A percentile compares a stretch with the other conserved stretches of the same genome.
Conservation (phyloP, 2,329 filamentous ascomycete genomes). For the Harringtonia aguacate region DNA sequence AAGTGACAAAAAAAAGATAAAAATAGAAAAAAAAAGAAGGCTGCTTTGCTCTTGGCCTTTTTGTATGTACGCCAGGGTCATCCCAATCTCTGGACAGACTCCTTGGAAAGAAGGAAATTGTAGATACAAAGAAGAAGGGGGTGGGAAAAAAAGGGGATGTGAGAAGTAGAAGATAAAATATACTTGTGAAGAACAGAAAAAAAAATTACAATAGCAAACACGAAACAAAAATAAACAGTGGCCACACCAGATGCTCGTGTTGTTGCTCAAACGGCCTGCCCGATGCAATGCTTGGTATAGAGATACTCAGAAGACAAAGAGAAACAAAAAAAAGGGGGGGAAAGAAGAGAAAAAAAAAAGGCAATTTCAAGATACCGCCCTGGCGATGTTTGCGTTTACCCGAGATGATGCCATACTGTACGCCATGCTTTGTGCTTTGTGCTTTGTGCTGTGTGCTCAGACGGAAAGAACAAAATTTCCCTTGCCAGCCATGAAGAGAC, state of each 20-base stretch:
- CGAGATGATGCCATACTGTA: slow-evolving; percentile 8
- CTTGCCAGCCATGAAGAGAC: slow-evolving; percentile 78
- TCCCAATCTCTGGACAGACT: too few relatives aligned
- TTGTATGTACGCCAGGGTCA: too few relatives aligned
- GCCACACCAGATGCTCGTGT: too few relatives aligned
- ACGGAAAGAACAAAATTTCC: slow-evolving; percentile 71
- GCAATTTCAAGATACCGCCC: not conserved
- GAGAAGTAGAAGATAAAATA: not conserved
- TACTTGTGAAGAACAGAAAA: too few relatives aligned
- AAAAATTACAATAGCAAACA: too few relatives aligned
- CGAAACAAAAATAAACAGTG: not conserved
- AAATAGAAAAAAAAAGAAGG: not conserved
- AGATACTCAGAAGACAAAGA: not conserved
- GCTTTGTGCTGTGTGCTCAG: slow-evolving; percentile 25
- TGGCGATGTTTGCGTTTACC: not conserved
- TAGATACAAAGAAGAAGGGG: not conserved
- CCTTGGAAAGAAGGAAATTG: not conserved
- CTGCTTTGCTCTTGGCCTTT: not conserved
- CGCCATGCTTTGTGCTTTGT: slow-evolving; percentile 3
- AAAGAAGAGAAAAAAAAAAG: not conserved
- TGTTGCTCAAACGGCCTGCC: not conserved
- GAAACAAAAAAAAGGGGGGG: slow-evolving; percentile 5
- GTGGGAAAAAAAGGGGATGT: not conserved
- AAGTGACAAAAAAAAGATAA: not conserved
- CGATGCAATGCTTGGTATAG: not conserved